phyloP scores from a whole-genome alignment of 169 alveolate genomes.

The Plasmodium knowlesi region DNA sequence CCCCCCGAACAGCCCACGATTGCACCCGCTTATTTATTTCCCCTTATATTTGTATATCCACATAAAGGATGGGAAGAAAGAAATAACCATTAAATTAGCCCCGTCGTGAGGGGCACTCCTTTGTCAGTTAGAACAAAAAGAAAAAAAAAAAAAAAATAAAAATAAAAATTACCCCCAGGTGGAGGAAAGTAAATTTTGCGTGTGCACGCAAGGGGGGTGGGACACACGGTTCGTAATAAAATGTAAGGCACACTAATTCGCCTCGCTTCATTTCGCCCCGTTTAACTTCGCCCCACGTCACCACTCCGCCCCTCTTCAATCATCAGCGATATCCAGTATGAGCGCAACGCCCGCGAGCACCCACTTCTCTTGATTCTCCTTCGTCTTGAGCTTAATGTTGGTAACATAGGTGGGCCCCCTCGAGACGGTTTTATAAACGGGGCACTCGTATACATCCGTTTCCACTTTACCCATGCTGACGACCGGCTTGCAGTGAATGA shows the following conservation, averaged over 20 bases:
- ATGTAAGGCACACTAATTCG: not conserved
- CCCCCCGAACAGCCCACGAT: not conserved
- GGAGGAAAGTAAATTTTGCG: not conserved
- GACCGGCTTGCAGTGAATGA: slow-evolving; percentile 93
- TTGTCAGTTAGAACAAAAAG: slow-evolving; percentile 1
- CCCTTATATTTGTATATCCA: not conserved
- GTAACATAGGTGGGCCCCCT: slow-evolving; percentile 95
- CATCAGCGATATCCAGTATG: slow-evolving; percentile 95
- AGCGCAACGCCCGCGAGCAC: slow-evolving; percentile 97
- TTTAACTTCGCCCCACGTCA: not conserved
- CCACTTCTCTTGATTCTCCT: slow-evolving; percentile 95
- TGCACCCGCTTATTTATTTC: not conserved
- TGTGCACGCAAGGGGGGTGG: no score
- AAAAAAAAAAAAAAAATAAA: not conserved
- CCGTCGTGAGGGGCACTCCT: not conserved
- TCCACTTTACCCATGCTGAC: slow-evolving; percentile 87
- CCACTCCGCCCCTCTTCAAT: slow-evolving; percentile 84
- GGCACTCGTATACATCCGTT: slow-evolving; percentile 92
- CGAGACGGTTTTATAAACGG: slow-evolving; percentile 93
- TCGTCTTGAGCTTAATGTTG: slow-evolving; percentile 94
- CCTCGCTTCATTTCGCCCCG: not conserved
- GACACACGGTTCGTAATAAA: not conserved
- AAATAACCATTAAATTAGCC: not conserved
- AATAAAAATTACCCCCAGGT: not conserved
- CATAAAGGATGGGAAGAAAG: not conserved